Percentiles rank a stretch among this genome's conserved stretches.
phyloP scores from a whole-genome alignment of 345 rosid species.

The Syzygium aqueum region DNA sequence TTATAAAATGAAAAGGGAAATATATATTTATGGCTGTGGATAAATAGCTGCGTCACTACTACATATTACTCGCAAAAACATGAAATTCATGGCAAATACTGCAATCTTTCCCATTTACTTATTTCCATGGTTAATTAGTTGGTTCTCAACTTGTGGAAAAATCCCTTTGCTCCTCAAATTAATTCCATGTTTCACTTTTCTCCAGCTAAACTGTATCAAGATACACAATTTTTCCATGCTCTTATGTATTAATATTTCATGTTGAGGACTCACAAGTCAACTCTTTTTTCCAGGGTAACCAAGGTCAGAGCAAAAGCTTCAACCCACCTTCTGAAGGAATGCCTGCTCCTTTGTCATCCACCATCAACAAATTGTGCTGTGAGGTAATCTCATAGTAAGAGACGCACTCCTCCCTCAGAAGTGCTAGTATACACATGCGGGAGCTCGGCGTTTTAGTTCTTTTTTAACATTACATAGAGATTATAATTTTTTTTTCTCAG shows the following conservation, averaged over 20 bases:
- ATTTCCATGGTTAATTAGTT: neutral
- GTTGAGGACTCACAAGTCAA: neutral
- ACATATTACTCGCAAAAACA: neutral
- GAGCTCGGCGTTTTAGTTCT: neutral
- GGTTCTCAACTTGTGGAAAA: neutral
- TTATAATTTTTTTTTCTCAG: too few relatives aligned
- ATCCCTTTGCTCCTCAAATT: neutral
- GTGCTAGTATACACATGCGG: neutral
- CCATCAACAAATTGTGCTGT: neutral
- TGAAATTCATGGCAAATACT: neutral
- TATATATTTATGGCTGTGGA: neutral
- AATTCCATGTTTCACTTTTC: neutral
- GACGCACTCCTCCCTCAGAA: neutral
- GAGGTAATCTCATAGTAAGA: neutral
- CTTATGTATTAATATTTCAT: neutral
- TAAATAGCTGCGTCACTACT: neutral
- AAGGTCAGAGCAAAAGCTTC: neutral
- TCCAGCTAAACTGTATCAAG: neutral
- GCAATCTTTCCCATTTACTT: neutral
- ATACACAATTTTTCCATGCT: neutral
- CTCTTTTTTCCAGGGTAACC: neutral
- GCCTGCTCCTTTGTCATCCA: neutral
- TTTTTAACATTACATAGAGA: neutral
- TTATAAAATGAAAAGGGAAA: neutral
- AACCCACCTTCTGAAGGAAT: neutral